These are phyloP conservation scores for Aspergillus aculeatinus DNA, from an alignment of 2,329 filamentous ascomycete genomes.

Conservation along the genomic window DNA sequence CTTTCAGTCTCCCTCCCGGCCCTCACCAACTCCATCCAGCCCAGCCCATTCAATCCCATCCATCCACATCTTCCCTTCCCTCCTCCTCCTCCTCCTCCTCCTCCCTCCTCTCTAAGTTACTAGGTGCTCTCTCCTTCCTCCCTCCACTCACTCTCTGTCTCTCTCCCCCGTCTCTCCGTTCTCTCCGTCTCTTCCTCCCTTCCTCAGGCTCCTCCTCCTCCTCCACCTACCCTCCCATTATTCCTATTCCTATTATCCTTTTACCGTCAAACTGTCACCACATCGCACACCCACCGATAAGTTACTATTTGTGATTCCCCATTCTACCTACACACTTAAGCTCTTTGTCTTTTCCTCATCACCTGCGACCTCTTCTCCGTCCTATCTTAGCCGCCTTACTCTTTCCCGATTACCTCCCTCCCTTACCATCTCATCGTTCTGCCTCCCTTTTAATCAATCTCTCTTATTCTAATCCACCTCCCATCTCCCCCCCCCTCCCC, in stretches of 20 bases:
- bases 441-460: slow-evolving; percentile 4
- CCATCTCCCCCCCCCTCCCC: slow-evolving; percentile 3
- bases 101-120: no score
- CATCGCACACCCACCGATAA: background rate
- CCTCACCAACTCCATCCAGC: slow-evolving; percentile 6
- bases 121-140: background rate
- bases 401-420: slow-evolving; percentile 10
- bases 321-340: no score
- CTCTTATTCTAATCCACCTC: slow-evolving; percentile 4
- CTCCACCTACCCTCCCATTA: slow-evolving; percentile 1
- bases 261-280: slow-evolving; percentile 10
- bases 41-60: background rate
- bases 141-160: slow-evolving; percentile 7
- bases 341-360: background rate
- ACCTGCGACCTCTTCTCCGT: background rate
- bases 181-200: background rate
- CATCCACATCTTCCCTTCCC: background rate
- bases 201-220: slow-evolving; percentile 4
- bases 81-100: background rate
- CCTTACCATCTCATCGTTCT: slow-evolving; percentile 7
- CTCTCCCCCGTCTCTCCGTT: slow-evolving; percentile 3
- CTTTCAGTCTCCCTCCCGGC: background rate
- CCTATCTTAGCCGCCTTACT: slow-evolving; percentile 14
- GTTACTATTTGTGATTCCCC: background rate
- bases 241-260: slow-evolving; percentile 2